phyloP scores from a whole-genome alignment of 2,329 filamentous ascomycete genomes.

The Stylonectria norvegica region DNA sequence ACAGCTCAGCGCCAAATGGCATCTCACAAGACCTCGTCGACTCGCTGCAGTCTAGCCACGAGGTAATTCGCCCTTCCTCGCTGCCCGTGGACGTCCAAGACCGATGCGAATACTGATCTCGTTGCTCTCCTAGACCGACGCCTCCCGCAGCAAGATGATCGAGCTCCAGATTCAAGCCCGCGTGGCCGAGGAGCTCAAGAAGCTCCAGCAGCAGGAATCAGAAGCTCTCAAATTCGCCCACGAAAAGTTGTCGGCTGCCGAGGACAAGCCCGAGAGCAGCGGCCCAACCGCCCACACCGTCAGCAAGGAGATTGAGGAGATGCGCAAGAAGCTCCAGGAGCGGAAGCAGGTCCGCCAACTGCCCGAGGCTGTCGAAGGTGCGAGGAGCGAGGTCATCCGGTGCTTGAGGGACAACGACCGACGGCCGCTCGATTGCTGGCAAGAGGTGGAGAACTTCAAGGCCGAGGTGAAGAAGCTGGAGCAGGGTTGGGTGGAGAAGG shows the following conservation, averaged over 20 bases:
- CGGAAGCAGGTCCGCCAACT: conserved; percentile 64
- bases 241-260: conserved; percentile 55
- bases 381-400: conserved; percentile 70
- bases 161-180: conserved; percentile 88
- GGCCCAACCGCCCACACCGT: conserved; percentile 46
- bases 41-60: conserved; percentile 75
- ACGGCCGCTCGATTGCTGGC: conserved; percentile 89
- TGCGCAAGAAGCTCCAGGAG: conserved; percentile 58
- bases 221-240: conserved; percentile 66
- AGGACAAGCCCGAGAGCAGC: conserved; percentile 32
- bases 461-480: conserved; percentile 82
- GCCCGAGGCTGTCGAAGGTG: conserved; percentile 69
- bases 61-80: conserved; percentile 60
- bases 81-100: background rate
- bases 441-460: conserved; percentile 89
- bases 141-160: conserved; percentile 74
- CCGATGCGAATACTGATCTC: background rate
- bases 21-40: conserved; percentile 81
- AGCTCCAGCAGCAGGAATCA: conserved; percentile 68
- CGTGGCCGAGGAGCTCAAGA: conserved; percentile 79
- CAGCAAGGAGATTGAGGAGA: conserved; percentile 55
- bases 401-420: conserved; percentile 83
- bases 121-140: conserved; percentile 67
- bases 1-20: conserved; percentile 45
- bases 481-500: conserved; percentile 81